Evolutionary conservation across 345 rosid species (phyloP).

Genomic region (Sonneratia alba): DNA sequence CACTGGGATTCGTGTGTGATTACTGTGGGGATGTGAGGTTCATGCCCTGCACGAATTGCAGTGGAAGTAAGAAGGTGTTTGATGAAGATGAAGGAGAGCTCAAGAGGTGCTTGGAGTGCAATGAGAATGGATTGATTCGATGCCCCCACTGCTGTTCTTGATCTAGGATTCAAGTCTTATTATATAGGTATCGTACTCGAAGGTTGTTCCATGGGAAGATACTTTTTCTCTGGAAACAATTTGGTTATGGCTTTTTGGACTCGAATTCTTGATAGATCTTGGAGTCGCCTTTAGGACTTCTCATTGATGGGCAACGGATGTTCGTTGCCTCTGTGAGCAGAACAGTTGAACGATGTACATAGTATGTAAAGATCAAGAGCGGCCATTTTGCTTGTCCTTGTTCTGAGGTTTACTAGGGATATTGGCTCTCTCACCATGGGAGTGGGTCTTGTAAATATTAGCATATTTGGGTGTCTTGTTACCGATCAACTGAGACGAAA

Average conservation of each 20-base stretch:
- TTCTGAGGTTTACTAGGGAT: background rate
- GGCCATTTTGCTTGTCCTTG: background rate
- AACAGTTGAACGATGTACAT: background rate
- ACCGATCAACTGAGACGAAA: background rate
- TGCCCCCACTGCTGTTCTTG: conserved; percentile 69
- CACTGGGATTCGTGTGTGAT: conserved; percentile 55
- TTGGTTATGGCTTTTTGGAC: background rate
- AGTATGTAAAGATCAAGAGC: background rate
- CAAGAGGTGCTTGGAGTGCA: conserved; percentile 67
- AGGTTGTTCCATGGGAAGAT: background rate
- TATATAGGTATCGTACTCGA: background rate
- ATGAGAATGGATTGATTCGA: conserved; percentile 82
- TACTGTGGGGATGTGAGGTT: conserved; percentile 78
- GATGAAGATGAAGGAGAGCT: conserved; percentile 70
- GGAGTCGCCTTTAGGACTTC: background rate
- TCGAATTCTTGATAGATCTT: background rate
- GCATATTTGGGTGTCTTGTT: background rate
- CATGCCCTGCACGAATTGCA: conserved; percentile 63
- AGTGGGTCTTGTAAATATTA: background rate
- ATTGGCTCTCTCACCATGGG: background rate
- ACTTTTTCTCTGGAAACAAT: background rate
- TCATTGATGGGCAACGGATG: background rate
- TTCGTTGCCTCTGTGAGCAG: background rate
- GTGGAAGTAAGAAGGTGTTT: conserved; percentile 80
- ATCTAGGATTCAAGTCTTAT: conserved; percentile 6